These are phyloP conservation scores for Chaetomium cochliodes DNA, from an alignment of 495 filamentous ascomycete genomes.

Conservation along the genomic window DNA sequence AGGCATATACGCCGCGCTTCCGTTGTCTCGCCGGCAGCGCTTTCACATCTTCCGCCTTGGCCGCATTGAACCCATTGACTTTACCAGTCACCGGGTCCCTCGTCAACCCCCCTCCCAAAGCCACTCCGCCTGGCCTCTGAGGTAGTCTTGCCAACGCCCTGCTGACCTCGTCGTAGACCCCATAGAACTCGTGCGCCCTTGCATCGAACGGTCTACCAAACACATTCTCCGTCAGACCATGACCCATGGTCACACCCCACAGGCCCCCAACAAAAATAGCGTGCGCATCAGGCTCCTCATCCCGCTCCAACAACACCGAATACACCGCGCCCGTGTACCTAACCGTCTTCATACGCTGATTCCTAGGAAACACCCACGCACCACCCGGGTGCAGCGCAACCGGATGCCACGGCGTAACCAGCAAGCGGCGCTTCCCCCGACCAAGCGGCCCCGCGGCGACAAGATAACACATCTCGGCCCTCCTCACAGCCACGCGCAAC, in stretches of 20 bases:
- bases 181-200: slow-evolving; percentile 46
- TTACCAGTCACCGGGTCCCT: slow-evolving; percentile 37
- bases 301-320: slow-evolving; percentile 44
- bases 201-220: slow-evolving; percentile 26
- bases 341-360: slow-evolving; percentile 27
- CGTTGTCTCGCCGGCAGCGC: not conserved
- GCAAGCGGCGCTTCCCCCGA: not conserved
- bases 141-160: slow-evolving; percentile 31
- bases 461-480: slow-evolving; percentile 24
- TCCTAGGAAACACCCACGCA: slow-evolving; percentile 40
- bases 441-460: not conserved
- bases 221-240: slow-evolving; percentile 32
- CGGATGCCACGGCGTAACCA: slow-evolving; percentile 49
- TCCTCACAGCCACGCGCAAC: slow-evolving; percentile 37
- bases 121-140: slow-evolving; percentile 35
- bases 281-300: slow-evolving; percentile 40
- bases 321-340: slow-evolving; percentile 43
- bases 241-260: slow-evolving; percentile 49
- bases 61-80: slow-evolving; percentile 40
- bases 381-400: slow-evolving; percentile 22
- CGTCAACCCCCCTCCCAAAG: slow-evolving; percentile 36
- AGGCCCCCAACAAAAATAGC: slow-evolving; percentile 40
- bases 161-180: slow-evolving; percentile 38
- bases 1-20: too few species aligned
- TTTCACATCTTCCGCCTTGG: not conserved